Percentiles rank a stretch among this genome's conserved stretches.
Conservation (phyloP, 768 basidiomycete species). For the Kwoniella mangroviensis region DNA sequence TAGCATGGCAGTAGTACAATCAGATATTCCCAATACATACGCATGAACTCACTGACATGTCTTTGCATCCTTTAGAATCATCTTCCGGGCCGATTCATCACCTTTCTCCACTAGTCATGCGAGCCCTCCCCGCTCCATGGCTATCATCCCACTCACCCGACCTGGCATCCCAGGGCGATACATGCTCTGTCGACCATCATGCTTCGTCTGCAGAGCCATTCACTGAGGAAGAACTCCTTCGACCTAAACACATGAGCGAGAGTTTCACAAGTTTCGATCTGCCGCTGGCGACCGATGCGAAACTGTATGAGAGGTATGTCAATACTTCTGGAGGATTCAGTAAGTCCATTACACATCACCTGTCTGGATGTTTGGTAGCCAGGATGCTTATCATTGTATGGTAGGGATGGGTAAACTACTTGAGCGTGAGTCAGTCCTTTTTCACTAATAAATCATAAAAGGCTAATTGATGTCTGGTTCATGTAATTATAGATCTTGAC, state of each 20-base stretch:
- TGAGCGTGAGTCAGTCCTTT: slow-evolving; percentile 41
- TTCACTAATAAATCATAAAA: background rate
- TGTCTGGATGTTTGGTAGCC: no score
- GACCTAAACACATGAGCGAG: slow-evolving; percentile 54
- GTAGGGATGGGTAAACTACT: slow-evolving; percentile 55
- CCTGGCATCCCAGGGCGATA: slow-evolving; percentile 28
- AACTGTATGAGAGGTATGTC: slow-evolving; percentile 49
- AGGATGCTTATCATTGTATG: background rate
- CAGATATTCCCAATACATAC: no score
- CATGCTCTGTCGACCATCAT: background rate
- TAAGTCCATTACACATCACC: slow-evolving; percentile 27
- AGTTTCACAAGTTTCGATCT: slow-evolving; percentile 54
- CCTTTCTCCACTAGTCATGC: slow-evolving; percentile 50
- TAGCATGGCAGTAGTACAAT: no score
- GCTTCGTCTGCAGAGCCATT: slow-evolving; percentile 5
- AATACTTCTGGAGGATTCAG: slow-evolving; percentile 51
- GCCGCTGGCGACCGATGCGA: slow-evolving; percentile 44
- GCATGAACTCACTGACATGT: slow-evolving; percentile 1
- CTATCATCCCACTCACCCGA: slow-evolving; percentile 44
- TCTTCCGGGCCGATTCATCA: slow-evolving; percentile 25
- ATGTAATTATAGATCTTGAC: slow-evolving; percentile 65
- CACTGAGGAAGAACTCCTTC: slow-evolving; percentile 30
- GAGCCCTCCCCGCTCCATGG: slow-evolving; percentile 43
- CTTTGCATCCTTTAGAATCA: slow-evolving; percentile 15
- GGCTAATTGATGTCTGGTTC: background rate